Base-by-base conservation (phyloP, 139 green algal genomes). In the Micractinium sp. region DNA sequence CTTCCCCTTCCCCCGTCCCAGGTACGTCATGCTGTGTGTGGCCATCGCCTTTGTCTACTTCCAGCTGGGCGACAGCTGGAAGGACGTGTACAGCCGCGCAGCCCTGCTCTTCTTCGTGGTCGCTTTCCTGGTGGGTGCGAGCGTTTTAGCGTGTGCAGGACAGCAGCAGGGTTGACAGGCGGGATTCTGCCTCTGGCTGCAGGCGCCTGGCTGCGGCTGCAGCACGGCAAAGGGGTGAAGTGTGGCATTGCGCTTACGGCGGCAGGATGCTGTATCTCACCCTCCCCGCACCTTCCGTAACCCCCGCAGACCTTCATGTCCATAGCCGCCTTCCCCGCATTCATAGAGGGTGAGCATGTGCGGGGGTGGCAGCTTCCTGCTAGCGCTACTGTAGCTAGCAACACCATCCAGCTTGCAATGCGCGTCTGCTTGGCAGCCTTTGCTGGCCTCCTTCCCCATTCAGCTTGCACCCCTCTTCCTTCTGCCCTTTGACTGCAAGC, bases 61-160 rank as follows among this genome's bases (percentile, higher is more conserved):
- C 86, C 86, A 89, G 60, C 29, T 89, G 71, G 63, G 83, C 4
- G 63, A 71, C 20, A 71, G 63, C 63, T 71, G 63, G 63, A 71
- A 71, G 63, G 94, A 94, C 77, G 92, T 94, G 41, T 93, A 92
- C 80, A 87, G 36, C 31, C 87, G 91, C 23, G 71, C 92, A 12
- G 89, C 93, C 39, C 90, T 96, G 85, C 88, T 96, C 31, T 96
- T 96, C 86, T 96, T 96, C 78, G 88, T 95, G 31, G 87, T 92
- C 4, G 92, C 90, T n/a, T 96, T 95, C 91, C 85, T 78, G 71
- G 71, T 78, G 71, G 4, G 63, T 25, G n/a, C n/a, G n/a, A n/a
- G n/a, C n/a, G n/a, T n/a, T n/a, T n/a, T n/a, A n/a, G n/a, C n/a
- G n/a, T n/a, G n/a, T 31, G 63, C 20, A 12, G 20, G 22, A 23